These are phyloP conservation scores for Adansonia madagascariensis DNA, from an alignment of 441 rosid genomes.

Conservation along the genomic window DNA sequence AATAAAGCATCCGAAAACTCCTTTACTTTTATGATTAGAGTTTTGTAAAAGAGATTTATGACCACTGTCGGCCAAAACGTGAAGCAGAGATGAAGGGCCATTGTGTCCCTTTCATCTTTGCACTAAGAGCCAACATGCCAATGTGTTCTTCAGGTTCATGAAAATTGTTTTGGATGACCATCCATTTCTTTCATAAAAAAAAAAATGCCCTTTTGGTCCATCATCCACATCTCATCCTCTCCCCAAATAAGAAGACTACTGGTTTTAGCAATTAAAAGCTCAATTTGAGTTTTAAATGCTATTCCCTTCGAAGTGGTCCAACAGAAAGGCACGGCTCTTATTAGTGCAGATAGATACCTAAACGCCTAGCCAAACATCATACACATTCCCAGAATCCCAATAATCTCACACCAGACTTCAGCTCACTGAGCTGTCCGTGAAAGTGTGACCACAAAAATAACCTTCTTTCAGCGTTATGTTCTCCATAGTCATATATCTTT, in stretches of 20 bases:
- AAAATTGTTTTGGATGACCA: constrained; percentile 1
- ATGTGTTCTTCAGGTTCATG: neutral
- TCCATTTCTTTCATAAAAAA: constrained; percentile 16
- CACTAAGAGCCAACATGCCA: constrained; percentile 30
- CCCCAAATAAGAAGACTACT: constrained; percentile 1
- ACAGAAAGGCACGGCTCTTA: constrained; percentile 11
- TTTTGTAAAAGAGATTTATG: neutral
- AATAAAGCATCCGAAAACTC: constrained; percentile 9
- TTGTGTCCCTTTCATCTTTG: constrained; percentile 19
- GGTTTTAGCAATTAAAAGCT: neutral
- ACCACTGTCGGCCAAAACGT: constrained; percentile 17
- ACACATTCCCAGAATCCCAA: neutral
- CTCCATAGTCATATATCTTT: neutral
- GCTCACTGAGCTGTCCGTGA: neutral
- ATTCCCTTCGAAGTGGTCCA: constrained; percentile 29
- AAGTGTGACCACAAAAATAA: constrained; percentile 24
- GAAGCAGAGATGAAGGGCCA: constrained; percentile 22
- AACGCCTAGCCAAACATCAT: neutral
- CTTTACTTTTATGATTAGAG: neutral
- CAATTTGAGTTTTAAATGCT: constrained; percentile 16
- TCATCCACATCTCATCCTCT: constrained; percentile 9
- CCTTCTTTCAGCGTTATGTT: constrained; percentile 24
- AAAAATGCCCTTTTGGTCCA: neutral
- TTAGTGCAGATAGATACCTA: constrained; percentile 16
- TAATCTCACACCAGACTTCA: neutral